phyloP scores from a whole-genome alignment of 257 asterid species.

The Thymus mandschuricus region DNA sequence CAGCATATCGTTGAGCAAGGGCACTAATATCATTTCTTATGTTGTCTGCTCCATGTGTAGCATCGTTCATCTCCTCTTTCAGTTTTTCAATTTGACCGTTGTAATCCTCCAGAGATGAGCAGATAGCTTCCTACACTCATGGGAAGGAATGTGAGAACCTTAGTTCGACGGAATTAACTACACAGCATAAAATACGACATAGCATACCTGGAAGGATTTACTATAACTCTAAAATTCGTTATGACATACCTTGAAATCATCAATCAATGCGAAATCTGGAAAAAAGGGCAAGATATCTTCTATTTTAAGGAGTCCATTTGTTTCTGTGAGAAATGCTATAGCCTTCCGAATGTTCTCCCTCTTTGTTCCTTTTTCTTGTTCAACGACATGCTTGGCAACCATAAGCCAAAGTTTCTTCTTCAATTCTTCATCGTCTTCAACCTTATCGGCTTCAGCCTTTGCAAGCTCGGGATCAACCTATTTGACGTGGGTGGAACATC shows the following conservation, averaged over 20 bases:
- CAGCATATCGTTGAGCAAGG: constrained; percentile 88
- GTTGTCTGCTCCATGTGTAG: constrained; percentile 95
- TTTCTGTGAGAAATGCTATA: constrained; percentile 97
- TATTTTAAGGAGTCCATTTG: constrained; percentile 93
- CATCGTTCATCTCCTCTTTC: constrained; percentile 98
- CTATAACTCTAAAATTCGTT: constrained; percentile 17
- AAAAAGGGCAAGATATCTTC: constrained; percentile 98
- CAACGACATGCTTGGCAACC: constrained; percentile 96
- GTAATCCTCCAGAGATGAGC: constrained; percentile 95
- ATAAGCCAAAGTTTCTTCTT: constrained; percentile 97
- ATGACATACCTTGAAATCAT: constrained; percentile 81
- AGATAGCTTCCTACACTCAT: constrained; percentile 85
- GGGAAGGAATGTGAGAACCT: constrained; percentile 2
- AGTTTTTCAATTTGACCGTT: constrained; percentile 94
- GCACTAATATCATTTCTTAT: constrained; percentile 93
- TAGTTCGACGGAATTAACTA: background rate
- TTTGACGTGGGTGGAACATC: constrained; percentile 28
- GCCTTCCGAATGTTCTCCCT: constrained; percentile 98
- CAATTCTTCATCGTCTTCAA: constrained; percentile 97
- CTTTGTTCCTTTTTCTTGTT: constrained; percentile 96
- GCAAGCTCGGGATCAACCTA: constrained; percentile 98
- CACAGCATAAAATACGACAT: constrained; percentile 16
- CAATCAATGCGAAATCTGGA: constrained; percentile 94
- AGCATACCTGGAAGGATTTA: constrained; percentile 15
- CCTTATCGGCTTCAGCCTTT: constrained; percentile 99